Base-by-base conservation (phyloP, 2,329 filamentous ascomycete genomes). In the Calonectria crousiana region DNA sequence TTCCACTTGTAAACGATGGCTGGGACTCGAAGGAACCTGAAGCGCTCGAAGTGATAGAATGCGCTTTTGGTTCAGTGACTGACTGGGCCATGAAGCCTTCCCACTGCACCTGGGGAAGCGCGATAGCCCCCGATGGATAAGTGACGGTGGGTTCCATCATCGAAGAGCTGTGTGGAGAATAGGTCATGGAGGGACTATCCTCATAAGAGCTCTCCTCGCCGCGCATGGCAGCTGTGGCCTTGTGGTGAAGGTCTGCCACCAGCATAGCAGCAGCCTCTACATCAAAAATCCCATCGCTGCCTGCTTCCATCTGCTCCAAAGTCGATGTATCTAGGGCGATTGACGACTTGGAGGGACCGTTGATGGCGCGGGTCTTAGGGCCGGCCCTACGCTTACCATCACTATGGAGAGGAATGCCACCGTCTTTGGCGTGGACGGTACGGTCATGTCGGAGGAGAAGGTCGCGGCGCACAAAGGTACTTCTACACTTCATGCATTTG, bases 251-350 rank as follows among this genome's bases (percentile, higher is more conserved):
- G 87, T 98, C 96, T 84, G 96, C 97, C 88, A 99, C 97, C 85
- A 99, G 92, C 95, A 98, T 98, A 80, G 97, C 97, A 80, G 97
- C 97, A 81, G 96, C 95, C 89, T 99, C 96, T 82, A 98, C 94
- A 84, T 98, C 97, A 83, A 98, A 96, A 86, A 96, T 94, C 84
- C 93, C 94, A 85, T 98, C 96, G 84, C 93, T 95, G 86, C 93
- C 95, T 81, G 94, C 94, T 86, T 98, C 95, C 82, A 98, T 95
- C 86, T 98, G 95, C 87, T 98, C 96, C 81, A 98, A 88, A 71
- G 95, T 93, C 60, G 95, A 93, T 64, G 95, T 93, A 83, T 98
- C 97, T 80, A 98, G 92, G 76, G 93, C 80, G 83, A 97, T 92
- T 49, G 93, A 90, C 67, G 93, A 89, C 88, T 98, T 98, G 71